Evolutionary conservation across 345 rosid species (phyloP).

Genomic region (Laguncularia racemosa): DNA sequence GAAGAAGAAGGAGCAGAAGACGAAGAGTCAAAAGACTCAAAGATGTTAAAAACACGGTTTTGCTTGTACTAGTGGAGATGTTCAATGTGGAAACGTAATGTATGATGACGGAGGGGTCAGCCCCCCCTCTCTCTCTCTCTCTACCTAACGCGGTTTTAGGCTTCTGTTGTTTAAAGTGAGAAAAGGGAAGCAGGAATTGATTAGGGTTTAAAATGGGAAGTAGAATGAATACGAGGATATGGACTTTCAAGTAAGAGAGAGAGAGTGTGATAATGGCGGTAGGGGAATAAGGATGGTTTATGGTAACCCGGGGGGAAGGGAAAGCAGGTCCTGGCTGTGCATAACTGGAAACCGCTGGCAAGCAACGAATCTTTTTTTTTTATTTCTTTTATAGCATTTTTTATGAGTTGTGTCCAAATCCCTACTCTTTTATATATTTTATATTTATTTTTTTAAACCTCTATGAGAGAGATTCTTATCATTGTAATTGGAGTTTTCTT

Average conservation of each 20-base stretch:
- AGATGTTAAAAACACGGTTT: too few relatives aligned
- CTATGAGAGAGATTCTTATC: too few relatives aligned
- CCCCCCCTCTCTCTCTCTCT: too few relatives aligned
- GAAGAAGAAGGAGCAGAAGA: neutral
- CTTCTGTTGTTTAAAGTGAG: neutral
- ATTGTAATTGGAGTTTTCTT: too few relatives aligned
- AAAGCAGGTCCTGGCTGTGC: neutral
- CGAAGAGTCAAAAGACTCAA: neutral
- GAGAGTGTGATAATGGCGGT: neutral
- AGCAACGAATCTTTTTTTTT: neutral
- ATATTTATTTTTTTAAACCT: too few relatives aligned
- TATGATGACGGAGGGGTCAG: too few relatives aligned
- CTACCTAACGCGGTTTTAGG: too few relatives aligned
- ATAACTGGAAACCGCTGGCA: slow-evolving; percentile 6
- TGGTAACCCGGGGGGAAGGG: too few relatives aligned
- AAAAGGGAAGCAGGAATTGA: neutral
- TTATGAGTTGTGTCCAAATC: neutral
- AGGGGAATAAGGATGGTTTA: neutral
- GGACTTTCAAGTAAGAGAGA: neutral
- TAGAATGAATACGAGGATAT: neutral
- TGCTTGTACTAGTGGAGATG: too few relatives aligned
- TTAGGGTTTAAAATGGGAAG: neutral
- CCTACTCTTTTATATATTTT: neutral
- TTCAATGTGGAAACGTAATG: too few relatives aligned
- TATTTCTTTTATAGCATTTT: neutral